Evolutionary conservation across 371 early-diverging fungal genomes (phyloP), one percentile per base, ranked within the genome.

Genomic region (Mortierella sp.): DNA sequence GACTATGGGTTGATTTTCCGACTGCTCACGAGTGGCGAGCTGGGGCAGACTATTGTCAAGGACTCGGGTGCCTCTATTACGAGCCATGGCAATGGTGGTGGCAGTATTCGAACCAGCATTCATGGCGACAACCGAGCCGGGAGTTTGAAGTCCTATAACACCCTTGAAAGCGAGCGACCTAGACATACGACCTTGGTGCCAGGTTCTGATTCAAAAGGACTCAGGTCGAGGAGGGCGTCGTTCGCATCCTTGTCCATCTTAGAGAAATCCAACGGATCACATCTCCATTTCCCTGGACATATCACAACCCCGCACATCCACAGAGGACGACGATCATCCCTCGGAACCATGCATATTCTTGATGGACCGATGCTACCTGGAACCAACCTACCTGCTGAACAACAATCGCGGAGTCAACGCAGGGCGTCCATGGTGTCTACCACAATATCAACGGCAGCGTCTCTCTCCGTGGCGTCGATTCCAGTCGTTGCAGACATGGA

Each of bases 1-100:
- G 75, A 78, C 21, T 87, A 87, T n/a, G 81, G 75, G 0, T 63
- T 80, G 24, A 65, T 87, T 2, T 87, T 87, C 57, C 70, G 50
- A 42, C 21, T 87, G 28, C 72, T 87, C 19, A 87, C 83, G 34
- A 75, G 75, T n/a, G 80, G 75, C 21, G 73, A 31, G 2, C 50
- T 85, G 16, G 86, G 86, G 10, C 82, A 73, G 34, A 45, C 72
- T 21, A 38, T 58, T 13, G 72, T 47, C 11, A 52, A 44, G 26
- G 57, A 44, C 31, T 65, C 76, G 38, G 54, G 38, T 26, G 60
- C 47, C 19, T 74, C 75, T 13, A 19, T 54, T 8, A 19, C n/a
- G 70, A 70, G 75, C 14, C 65, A 75, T 13, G 31, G 21, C 2
- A 70, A 14, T 7, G 70, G 57, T 6, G 42, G 21, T 21, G 34